Percentiles rank a stretch among this genome's conserved stretches.
Evolutionary conservation across 495 filamentous ascomycete genomes (phyloP).

Genomic region (Talaromyces trachyspermus): DNA sequence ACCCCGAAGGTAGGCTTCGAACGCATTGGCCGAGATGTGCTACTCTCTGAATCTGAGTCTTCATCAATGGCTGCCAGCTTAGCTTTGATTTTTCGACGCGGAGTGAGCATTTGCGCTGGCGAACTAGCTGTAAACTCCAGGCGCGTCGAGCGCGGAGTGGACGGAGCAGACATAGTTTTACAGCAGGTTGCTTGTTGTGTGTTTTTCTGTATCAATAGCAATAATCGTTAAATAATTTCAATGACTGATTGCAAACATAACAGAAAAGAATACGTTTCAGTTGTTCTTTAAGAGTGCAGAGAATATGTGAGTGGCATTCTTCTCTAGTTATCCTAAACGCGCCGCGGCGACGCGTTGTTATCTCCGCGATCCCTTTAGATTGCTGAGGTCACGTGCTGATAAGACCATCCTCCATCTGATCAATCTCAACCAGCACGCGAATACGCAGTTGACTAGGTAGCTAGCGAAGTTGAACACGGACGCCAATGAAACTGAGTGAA

Average conservation of each 20-base stretch:
- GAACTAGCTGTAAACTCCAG: constrained; percentile 27
- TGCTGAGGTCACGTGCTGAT: not conserved
- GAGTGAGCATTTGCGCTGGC: constrained; percentile 46
- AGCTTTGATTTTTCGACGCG: constrained; percentile 61
- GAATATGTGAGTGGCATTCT: not conserved
- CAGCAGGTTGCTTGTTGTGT: not conserved
- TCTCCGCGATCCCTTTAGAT: not conserved
- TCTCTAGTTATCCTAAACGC: not conserved
- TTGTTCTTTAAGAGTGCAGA: no score
- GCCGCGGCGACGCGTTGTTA: constrained; percentile 3
- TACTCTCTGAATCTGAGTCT: constrained; percentile 46
- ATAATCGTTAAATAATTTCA: no score
- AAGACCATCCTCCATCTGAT: no score
- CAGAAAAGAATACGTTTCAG: no score
- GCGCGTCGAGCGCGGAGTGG: constrained; percentile 38
- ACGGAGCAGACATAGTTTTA: constrained; percentile 30
- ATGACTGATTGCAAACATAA: no score
- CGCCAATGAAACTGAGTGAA: no score
- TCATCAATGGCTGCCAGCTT: constrained; percentile 58
- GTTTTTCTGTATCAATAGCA: no score
- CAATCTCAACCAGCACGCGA: no score
- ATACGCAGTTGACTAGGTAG: no score
- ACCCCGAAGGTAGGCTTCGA: not conserved
- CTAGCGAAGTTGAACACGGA: no score
- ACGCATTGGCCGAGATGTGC: constrained; percentile 9